phyloP scores from a whole-genome alignment of 1,284 basidiomycete genomes.

The Cryptococcus wingfieldii region DNA sequence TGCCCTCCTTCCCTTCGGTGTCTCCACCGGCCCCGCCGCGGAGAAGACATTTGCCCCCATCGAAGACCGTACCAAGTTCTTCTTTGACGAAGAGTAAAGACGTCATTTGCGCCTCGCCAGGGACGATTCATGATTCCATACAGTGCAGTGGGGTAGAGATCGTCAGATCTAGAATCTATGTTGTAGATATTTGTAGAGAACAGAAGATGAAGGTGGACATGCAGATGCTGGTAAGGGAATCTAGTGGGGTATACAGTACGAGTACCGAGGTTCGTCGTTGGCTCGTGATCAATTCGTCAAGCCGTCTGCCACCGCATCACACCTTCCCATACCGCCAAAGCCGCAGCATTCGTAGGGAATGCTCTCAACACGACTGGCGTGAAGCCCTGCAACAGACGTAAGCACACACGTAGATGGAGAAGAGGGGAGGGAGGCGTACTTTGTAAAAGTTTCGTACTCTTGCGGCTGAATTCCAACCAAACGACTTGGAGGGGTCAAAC shows the following conservation, averaged over 20 bases:
- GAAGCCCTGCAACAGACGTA: constrained; percentile 35
- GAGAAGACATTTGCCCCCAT: constrained; percentile 45
- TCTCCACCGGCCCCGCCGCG: constrained; percentile 34
- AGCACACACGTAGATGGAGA: neutral
- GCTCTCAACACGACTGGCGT: constrained; percentile 46
- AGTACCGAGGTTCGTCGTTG: neutral
- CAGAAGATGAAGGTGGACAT: neutral
- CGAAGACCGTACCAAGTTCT: constrained; percentile 46
- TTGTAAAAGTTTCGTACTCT: constrained; percentile 44
- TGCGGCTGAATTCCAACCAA: constrained; percentile 36
- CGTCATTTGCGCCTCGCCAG: neutral
- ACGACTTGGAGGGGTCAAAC: constrained; percentile 23
- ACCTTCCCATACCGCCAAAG: constrained; percentile 47
- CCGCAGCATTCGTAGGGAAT: constrained; percentile 49
- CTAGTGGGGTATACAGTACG: no score
- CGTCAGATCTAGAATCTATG: neutral
- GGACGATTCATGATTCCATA: neutral
- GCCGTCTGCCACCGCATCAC: constrained; percentile 39
- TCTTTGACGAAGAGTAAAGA: constrained; percentile 20
- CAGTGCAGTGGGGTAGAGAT: neutral
- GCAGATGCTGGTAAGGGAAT: neutral
- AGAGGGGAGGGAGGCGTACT: constrained; percentile 22
- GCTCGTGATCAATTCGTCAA: neutral
- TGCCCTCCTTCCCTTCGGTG: constrained; percentile 53
- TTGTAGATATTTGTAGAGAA: neutral